These are phyloP conservation scores for Coemansia sp. DNA, from an alignment of 192 early-diverging fungal genomes.

Conservation along the genomic window DNA sequence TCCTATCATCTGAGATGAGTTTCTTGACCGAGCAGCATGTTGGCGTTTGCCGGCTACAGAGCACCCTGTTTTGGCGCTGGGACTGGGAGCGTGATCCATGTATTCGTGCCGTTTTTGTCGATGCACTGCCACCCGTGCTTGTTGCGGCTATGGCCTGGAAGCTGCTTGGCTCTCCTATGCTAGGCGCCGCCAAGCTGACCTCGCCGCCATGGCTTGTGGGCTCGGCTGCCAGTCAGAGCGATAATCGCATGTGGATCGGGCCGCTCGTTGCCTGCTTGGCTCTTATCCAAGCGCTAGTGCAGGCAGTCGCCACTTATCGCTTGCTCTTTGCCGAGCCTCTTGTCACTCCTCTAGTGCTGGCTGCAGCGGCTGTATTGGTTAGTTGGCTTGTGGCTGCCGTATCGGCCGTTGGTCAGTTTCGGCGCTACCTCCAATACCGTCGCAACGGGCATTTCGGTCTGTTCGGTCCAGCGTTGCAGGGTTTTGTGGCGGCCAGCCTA, in stretches of 20 bases:
- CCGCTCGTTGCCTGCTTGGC: conserved; percentile 25
- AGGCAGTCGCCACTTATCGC: conserved; percentile 5
- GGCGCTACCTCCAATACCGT: conserved; percentile 4
- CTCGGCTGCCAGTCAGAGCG: not conserved
- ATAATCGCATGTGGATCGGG: conserved; percentile 45
- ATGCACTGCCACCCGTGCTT: conserved; percentile 13
- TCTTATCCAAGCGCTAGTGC: conserved; percentile 5
- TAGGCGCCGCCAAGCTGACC: not conserved
- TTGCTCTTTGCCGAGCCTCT: not conserved
- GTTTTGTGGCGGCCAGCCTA: conserved; percentile 5
- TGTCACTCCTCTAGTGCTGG: not conserved
- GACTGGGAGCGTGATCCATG: conserved; percentile 29
- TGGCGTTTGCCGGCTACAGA: conserved; percentile 11
- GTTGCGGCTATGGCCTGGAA: conserved; percentile 17
- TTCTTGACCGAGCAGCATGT: not conserved
- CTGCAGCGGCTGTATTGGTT: not conserved
- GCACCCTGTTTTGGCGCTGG: conserved; percentile 26
- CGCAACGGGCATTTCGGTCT: conserved; percentile 25
- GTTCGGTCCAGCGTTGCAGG: conserved; percentile 13
- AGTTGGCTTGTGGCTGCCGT: conserved; percentile 8
- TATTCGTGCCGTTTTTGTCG: conserved; percentile 21
- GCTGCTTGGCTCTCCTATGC: not conserved
- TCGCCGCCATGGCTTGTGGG: not conserved
- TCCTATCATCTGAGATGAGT: not conserved
- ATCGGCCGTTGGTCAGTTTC: conserved; percentile 9